Conservation (phyloP, 306 rosid genomes). For the Heteromeles arbutifolia region DNA sequence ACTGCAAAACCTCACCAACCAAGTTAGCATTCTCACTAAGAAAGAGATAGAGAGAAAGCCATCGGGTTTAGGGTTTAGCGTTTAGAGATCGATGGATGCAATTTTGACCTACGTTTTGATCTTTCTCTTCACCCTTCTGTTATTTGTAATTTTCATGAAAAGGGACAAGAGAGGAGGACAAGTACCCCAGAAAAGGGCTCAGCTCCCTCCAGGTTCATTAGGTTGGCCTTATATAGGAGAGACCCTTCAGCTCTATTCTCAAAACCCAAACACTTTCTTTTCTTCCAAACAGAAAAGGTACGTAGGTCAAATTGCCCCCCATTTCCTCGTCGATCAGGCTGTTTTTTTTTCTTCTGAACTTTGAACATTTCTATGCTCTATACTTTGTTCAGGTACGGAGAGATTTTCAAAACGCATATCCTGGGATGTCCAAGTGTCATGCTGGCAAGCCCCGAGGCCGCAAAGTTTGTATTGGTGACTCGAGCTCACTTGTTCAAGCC, state of each 20-base stretch:
- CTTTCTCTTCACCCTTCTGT: slow-evolving; percentile 25
- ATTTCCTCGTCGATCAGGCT: no score
- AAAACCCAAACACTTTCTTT: slow-evolving; percentile 65
- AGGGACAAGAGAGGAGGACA: not conserved
- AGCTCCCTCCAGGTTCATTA: slow-evolving; percentile 95
- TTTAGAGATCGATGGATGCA: slow-evolving; percentile 30
- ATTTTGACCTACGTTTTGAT: slow-evolving; percentile 22
- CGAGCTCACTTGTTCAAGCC: slow-evolving; percentile 81
- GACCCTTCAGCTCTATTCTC: slow-evolving; percentile 74
- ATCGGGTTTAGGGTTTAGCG: not conserved
- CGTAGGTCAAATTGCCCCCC: not conserved
- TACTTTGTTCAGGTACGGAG: slow-evolving; percentile 52
- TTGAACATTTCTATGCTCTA: not conserved
- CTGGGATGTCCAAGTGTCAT: slow-evolving; percentile 79
- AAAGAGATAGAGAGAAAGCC: not conserved
- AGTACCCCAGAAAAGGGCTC: slow-evolving; percentile 17
- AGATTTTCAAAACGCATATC: slow-evolving; percentile 82
- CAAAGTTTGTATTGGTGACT: slow-evolving; percentile 70
- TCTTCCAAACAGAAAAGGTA: slow-evolving; percentile 69
- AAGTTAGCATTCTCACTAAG: not conserved
- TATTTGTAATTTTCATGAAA: slow-evolving; percentile 13
- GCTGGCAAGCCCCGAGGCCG: slow-evolving; percentile 86
- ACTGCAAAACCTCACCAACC: not conserved
- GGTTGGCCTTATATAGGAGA: slow-evolving; percentile 95
- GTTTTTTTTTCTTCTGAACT: not conserved